Evolutionary conservation across 2,329 filamentous ascomycete species (phyloP), one percentile per base, ranked within the genome.

Genomic region (Phoma herbarum): DNA sequence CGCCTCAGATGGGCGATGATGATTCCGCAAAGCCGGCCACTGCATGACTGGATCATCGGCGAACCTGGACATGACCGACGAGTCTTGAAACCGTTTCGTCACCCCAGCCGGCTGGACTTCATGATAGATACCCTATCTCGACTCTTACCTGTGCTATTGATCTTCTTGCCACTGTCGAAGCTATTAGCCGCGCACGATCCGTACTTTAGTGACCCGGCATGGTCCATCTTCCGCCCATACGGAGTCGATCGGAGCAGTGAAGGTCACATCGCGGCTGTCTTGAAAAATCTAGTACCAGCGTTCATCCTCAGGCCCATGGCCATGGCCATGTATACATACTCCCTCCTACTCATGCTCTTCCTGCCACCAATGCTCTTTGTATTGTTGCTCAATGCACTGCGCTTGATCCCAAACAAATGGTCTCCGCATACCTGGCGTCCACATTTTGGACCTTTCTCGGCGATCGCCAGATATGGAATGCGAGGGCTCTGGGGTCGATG

Each of bases 401-500:
- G 26, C 10, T 16, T 53, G 7, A 6, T 50, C 14, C 56, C 56
- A 16, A 48, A 52, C 29, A 37, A 23, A 2, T 59, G 43, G 35
- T 56, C 59, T 35, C 56, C 59, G 9, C 59, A 59, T 35, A 61
- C 59, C 3, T 48, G 33, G 50, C 59, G 31, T 20, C 51, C 55
- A 18, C 59, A 52, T 11, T 62, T 59, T n/a, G 56, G 56, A 1
- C 48, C 52, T 7, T 52, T 59, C 47, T 55, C 55, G 3, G 55
- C 52, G 3, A 53, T 62, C 11, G 12, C 22, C 6, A 28, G 14
- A 2, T 37, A 53, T 16, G 59, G 59, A 4, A 9, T 61, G 8
- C 46, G 55, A 22, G 59, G 59, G 0, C 50, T 61, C 37, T 59
- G 59, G 59, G 59, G 59, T n/a, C 55, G 39, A 12, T 59, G 55